These are phyloP conservation scores for Solidago caesia DNA, from an alignment of 129 eudicot genomes.

Conservation along the genomic window DNA sequence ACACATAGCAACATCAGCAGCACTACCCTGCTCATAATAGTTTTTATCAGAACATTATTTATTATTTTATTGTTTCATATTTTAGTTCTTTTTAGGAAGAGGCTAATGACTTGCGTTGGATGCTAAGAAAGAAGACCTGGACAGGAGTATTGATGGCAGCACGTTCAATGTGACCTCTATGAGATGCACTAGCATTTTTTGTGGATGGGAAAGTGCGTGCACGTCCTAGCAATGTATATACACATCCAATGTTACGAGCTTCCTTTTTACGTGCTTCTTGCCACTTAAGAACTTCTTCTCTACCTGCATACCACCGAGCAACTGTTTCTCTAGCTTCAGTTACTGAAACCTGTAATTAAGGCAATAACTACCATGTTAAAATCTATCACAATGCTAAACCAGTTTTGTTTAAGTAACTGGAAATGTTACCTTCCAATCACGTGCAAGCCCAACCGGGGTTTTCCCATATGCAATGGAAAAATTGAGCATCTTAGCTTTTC, in stretches of 20 bases:
- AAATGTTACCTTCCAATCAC: conserved; percentile 82
- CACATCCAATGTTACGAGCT: conserved; percentile 54
- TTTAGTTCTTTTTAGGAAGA: neutral
- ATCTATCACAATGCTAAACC: neutral
- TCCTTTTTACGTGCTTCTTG: conserved; percentile 71
- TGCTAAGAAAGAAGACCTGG: conserved; percentile 52
- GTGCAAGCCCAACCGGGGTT: conserved; percentile 82
- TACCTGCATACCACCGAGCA: conserved; percentile 81
- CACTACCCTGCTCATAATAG: conserved; percentile 72
- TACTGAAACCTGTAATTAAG: conserved; percentile 62
- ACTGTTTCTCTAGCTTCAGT: conserved; percentile 89
- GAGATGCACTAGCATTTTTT: conserved; percentile 34
- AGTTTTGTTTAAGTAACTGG: neutral
- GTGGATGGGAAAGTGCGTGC: conserved; percentile 79
- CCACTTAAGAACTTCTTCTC: conserved; percentile 87
- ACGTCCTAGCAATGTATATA: conserved; percentile 81
- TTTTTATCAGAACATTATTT: neutral
- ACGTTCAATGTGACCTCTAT: conserved; percentile 81
- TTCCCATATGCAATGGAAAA: conserved; percentile 98
- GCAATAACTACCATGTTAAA: neutral
- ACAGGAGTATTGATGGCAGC: conserved; percentile 99
- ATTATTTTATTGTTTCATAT: neutral
- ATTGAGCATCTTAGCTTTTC: conserved; percentile 97
- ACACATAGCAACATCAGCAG: conserved; percentile 99
- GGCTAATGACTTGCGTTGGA: neutral